phyloP scores from a whole-genome alignment of 2,329 filamentous ascomycete species.

The Fusarium sp. region DNA sequence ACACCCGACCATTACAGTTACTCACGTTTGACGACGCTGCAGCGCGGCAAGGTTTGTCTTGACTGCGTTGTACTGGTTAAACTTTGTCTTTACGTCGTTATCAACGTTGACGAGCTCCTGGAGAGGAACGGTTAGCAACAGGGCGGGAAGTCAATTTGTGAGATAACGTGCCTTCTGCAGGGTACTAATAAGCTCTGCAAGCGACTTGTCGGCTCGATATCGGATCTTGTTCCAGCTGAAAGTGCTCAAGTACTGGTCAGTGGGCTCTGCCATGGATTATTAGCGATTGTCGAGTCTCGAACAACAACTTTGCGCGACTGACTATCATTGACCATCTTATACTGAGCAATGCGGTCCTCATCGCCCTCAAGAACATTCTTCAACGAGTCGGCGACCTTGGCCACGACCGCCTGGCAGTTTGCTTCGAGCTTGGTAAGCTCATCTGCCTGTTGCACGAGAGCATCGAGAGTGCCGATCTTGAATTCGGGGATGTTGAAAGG shows the following conservation, averaged over 20 bases:
- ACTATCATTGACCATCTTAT: constrained; percentile 97
- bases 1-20: not conserved
- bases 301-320: constrained; percentile 50
- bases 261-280: constrained; percentile 74
- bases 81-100: constrained; percentile 94
- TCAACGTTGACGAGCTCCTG: constrained; percentile 92
- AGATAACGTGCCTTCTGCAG: constrained; percentile 77
- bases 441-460: constrained; percentile 94
- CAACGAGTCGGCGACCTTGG: constrained; percentile 89
- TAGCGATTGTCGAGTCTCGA: constrained; percentile 31
- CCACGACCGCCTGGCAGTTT: constrained; percentile 82
- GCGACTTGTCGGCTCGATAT: constrained; percentile 90
- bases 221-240: constrained; percentile 99
- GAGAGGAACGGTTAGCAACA: constrained; percentile 14
- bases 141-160: not conserved
- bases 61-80: constrained; percentile 91
- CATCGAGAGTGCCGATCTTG: constrained; percentile 97
- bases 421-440: constrained; percentile 89
- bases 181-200: constrained; percentile 86
- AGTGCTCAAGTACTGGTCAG: constrained; percentile 87
- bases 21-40: constrained; percentile 88
- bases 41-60: constrained; percentile 85
- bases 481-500: constrained; percentile 90
- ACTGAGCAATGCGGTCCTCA: constrained; percentile 82
- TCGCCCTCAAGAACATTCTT: constrained; percentile 84